phyloP scores from a whole-genome alignment of 1,284 basidiomycete species.

The Hemileia vastatrix region DNA sequence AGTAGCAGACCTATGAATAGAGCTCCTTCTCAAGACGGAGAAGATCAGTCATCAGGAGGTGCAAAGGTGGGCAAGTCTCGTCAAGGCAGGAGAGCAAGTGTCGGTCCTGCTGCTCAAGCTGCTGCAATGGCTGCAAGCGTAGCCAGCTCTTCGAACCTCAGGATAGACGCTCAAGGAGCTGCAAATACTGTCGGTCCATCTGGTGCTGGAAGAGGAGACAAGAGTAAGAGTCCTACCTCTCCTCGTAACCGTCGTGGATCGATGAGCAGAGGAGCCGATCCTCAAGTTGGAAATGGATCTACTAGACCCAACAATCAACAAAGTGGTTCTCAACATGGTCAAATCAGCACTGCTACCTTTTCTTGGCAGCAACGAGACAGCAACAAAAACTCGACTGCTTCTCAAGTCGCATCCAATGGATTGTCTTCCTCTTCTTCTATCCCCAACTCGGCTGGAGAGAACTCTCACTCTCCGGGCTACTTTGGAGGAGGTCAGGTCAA shows the following conservation, averaged over 20 bases:
- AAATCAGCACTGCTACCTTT: constrained; percentile 26
- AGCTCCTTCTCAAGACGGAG: constrained; percentile 27
- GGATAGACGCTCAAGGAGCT: constrained; percentile 12
- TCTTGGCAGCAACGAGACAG: constrained; percentile 18
- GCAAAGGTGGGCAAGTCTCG: constrained; percentile 31
- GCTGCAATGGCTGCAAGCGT: background rate
- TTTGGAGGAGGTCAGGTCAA: too few relatives aligned
- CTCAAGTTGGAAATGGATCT: constrained; percentile 26
- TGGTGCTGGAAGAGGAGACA: background rate
- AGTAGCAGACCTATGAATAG: background rate
- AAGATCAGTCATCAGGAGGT: constrained; percentile 20
- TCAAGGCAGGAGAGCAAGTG: constrained; percentile 26
- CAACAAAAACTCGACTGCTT: constrained; percentile 24
- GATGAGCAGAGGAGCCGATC: background rate
- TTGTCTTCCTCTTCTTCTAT: too few relatives aligned
- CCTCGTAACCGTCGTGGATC: constrained; percentile 1
- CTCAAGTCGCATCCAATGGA: constrained; percentile 11
- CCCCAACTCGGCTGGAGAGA: too few relatives aligned
- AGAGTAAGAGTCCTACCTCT: constrained; percentile 9
- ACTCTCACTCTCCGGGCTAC: too few relatives aligned
- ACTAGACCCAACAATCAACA: constrained; percentile 19
- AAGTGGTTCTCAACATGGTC: constrained; percentile 26
- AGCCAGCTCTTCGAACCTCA: constrained; percentile 1
- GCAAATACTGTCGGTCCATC: background rate
- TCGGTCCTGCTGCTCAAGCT: constrained; percentile 30